Percentiles rank a stretch among this genome's conserved stretches.
Conservation (phyloP, 208 protist species). For the Trichomonas tenax region DNA sequence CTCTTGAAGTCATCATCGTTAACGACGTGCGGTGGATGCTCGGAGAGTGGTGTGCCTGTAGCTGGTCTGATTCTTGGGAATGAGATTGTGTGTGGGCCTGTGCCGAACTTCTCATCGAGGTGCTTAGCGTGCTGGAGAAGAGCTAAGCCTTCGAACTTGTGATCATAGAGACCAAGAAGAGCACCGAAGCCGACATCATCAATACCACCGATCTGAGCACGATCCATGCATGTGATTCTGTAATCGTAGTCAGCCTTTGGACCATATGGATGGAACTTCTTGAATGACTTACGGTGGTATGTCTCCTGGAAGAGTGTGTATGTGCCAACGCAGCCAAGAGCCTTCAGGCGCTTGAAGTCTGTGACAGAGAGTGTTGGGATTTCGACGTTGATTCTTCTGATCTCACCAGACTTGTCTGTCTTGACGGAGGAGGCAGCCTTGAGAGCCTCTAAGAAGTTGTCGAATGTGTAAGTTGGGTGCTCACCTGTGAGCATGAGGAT, state of each 20-base stretch:
- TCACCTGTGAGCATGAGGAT: conserved; percentile 44
- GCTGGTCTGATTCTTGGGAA: conserved; percentile 43
- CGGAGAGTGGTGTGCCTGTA: conserved; percentile 27
- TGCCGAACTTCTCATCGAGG: conserved; percentile 36
- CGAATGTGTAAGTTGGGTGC: conserved; percentile 43
- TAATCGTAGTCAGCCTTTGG: conserved; percentile 45
- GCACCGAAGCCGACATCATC: conserved; percentile 47
- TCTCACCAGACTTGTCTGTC: conserved; percentile 33
- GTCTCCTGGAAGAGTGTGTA: conserved; percentile 49
- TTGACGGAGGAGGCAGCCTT: conserved; percentile 26
- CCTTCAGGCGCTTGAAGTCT: conserved; percentile 43
- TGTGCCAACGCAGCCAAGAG: conserved; percentile 40
- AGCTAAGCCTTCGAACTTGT: conserved; percentile 41
- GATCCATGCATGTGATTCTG: conserved; percentile 40
- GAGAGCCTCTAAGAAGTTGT: conserved; percentile 40
- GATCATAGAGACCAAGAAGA: conserved; percentile 44
- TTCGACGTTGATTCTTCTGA: conserved; percentile 49
- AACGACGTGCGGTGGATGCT: conserved; percentile 35
- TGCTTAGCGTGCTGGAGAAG: conserved; percentile 44
- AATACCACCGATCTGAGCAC: conserved; percentile 35
- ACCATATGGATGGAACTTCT: conserved; percentile 39
- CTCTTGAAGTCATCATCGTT: conserved; percentile 45
- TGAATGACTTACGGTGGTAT: conserved; percentile 45
- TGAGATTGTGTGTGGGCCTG: conserved; percentile 46
- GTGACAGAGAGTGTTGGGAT: conserved; percentile 42